Evolutionary conservation across 352 stramenopile species (phyloP), one percentile per base, ranked within the genome.

Genomic region (Globisporangium emineosum): DNA sequence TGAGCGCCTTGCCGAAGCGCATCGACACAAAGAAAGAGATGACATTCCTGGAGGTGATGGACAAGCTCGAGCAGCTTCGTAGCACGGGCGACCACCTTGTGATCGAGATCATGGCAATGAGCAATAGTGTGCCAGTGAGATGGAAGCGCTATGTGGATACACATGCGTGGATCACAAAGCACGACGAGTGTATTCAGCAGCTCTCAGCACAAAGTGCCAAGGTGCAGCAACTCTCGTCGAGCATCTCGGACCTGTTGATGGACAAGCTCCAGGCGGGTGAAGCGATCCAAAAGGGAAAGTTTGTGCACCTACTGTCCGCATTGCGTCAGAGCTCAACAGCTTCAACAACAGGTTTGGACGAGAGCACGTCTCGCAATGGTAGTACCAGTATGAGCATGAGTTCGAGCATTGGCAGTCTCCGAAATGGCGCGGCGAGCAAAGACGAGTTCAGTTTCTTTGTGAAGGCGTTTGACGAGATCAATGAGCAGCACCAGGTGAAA

Each of bases 361-460:
- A 32, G 12, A 30, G 23, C n/a, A 19, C 37, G 47, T 43, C 73
- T 71, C 53, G 45, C 57, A 21, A 66, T 67, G 79, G 71, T 64
- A 78, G 72, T 37, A 69, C 59, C 45, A 80, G 74, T 29, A 79
- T 79, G 67, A 75, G 60, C 19, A 67, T 66, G n/a, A 74, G 69
- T n/a, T 54, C 68, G 13, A 54, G 59, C 15, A 72, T 57, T 9
- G 30, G 52, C 8, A 35, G 29, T 19, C 8, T 33, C 19, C 29
- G 51, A 25, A 57, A 43, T 42, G 52, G 52, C 9, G 35, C 19
- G 9, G 30, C 52, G 52, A 43, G 30, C 55, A 88, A 87, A 43
- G 83, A 91, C 43, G 83, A 90, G 54, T 87, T 87, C 58, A 77
- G 67, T 17, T 91, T 89, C 55, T 75, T 91, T 25, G 62, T 90